Evolutionary conservation across 1,284 basidiomycete species (phyloP), one percentile per base, ranked within the genome.

Genomic region (Xerocomus nothofagi): DNA sequence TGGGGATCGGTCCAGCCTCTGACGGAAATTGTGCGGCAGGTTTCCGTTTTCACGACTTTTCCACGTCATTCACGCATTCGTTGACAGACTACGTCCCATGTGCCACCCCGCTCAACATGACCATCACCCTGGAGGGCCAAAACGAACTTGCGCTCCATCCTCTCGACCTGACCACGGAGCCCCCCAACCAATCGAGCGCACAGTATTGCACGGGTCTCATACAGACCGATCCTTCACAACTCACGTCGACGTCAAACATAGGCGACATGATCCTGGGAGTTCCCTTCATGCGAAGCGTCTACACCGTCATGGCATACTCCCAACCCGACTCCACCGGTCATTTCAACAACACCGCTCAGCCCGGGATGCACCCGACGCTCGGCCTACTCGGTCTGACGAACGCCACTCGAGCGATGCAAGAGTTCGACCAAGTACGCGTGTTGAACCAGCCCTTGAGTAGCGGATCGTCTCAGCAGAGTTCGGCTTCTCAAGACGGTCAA

Each of bases 241-340:
- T 85, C 37, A 59, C 63, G 2, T 57, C 60, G 8, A 54, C 55
- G 7, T 61, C 71, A 3, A 58, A 53, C 11, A 67, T 79, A 24
- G 78, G 77, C 0, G 86, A 88, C 62, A 80, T 88, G 69, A 74
- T 86, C 47, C 79, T 88, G 37, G 88, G 87, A 24, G 82, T 88
- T 0, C 82, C 87, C 0, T 90, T 89, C 63, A 71, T 90, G 57
- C 77, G 86, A 10, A 88, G 81, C 59, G 76, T 80, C 4, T 90
- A 89, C 63, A 81, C 79, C 18, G 86, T 88, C 53, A 77, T 88
- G 76, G 82, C 82, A 0, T 87, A 83, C 62, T 73, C 78, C 42
- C 53, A 61, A 0, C 82, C 82, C 3, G 58, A 71, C 39, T 23
- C 66, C 0, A 57, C 73, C 21, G 82, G 82, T 6, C 59, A 58